phyloP scores from a whole-genome alignment of 129 eudicot species.

The Escallonia rubra region DNA sequence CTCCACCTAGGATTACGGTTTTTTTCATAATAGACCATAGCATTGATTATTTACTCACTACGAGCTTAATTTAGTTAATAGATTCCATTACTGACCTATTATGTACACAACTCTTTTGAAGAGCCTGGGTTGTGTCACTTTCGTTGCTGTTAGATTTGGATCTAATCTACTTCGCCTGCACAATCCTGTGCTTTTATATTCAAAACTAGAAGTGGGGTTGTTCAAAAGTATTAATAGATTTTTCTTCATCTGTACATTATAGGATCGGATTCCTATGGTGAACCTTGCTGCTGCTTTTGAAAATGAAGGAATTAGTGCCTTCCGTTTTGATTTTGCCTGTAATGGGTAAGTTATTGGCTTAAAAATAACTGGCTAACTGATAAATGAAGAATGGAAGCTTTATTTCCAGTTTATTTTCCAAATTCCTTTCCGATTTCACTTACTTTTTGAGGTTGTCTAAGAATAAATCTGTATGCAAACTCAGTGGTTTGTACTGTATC shows the following conservation, averaged over 20 bases:
- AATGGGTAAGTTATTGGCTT: constrained; percentile 52
- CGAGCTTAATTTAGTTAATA: no score
- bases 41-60: no score
- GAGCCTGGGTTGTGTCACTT: not conserved
- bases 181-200: no score
- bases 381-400: no score
- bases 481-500: no score
- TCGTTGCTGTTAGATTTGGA: not conserved
- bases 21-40: not conserved
- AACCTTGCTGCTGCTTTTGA: constrained; percentile 67
- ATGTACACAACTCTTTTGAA: not conserved
- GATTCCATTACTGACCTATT: not conserved
- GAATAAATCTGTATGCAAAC: no score
- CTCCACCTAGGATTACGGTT: not conserved
- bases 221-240: not conserved
- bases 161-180: not conserved
- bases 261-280: constrained; percentile 87
- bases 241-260: constrained; percentile 2
- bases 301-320: constrained; percentile 64
- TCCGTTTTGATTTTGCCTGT: constrained; percentile 86
- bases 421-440: no score
- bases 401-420: no score
- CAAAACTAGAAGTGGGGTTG: no score
- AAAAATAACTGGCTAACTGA: no score
- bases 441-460: no score